A percentile compares a stretch with the other conserved stretches of the same genome.
Evolutionary conservation across 352 stramenopile species (phyloP).

Genomic region (Pythium aristosporum): DNA sequence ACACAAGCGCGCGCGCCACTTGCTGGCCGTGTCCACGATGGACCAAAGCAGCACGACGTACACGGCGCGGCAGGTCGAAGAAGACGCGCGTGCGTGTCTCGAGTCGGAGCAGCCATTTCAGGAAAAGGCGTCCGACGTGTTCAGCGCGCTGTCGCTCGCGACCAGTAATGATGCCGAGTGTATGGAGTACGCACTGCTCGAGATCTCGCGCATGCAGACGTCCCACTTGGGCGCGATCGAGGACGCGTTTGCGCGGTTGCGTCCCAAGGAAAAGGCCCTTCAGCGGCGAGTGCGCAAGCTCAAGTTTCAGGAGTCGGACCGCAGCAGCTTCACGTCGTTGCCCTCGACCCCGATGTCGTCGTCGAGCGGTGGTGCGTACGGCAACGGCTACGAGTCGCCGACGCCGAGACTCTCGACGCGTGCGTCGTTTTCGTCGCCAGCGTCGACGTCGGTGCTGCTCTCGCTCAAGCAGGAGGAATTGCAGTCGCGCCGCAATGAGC

Average conservation of each 20-base stretch:
- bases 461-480: slow-evolving; percentile 50
- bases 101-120: slow-evolving; percentile 62
- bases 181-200: slow-evolving; percentile 78
- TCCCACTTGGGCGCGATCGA: slow-evolving; percentile 74
- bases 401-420: slow-evolving; percentile 12
- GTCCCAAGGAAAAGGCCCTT: slow-evolving; percentile 47
- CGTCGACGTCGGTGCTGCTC: slow-evolving; percentile 27
- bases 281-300: slow-evolving; percentile 24
- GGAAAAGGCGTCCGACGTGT: slow-evolving; percentile 66
- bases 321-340: slow-evolving; percentile 21
- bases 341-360: neutral
- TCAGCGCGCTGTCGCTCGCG: slow-evolving; percentile 66
- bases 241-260: slow-evolving; percentile 63
- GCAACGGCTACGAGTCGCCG: slow-evolving; percentile 7
- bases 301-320: neutral
- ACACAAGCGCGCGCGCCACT: slow-evolving; percentile 33
- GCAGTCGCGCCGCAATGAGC: slow-evolving; percentile 42
- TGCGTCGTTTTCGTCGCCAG: slow-evolving; percentile 21
- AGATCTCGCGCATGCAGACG: slow-evolving; percentile 81
- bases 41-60: slow-evolving; percentile 30
- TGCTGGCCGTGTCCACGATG: slow-evolving; percentile 31
- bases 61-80: slow-evolving; percentile 39
- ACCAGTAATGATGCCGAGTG: slow-evolving; percentile 76
- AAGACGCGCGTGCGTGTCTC: slow-evolving; percentile 49
- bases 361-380: neutral